Base-by-base conservation (phyloP, 2,329 filamentous ascomycete species). In the Fusarium kyushuense region DNA sequence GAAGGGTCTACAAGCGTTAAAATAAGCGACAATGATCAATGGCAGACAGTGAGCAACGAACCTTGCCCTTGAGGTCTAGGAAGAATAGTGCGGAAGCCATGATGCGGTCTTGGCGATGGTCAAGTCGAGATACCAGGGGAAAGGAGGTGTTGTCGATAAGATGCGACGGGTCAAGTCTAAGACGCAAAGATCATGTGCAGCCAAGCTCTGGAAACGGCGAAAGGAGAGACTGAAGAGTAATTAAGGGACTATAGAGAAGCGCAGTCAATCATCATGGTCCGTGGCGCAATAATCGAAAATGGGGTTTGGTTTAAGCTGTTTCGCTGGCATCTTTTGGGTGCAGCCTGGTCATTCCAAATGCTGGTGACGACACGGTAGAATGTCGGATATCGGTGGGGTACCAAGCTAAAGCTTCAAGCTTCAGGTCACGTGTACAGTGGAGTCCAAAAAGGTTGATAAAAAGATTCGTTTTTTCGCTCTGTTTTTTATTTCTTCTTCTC, bases 11-110 rank as follows among this genome's bases (percentile, higher is more conserved):
- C 59, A 55, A n/a, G 55, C 35, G 52, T 59, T 49, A 72, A 43
- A 30, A 35, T 46, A 12, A 21, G 19, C 17, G 47, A 25, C 6
- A 38, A 21, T 29, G 51, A 11, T 17, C 40, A 51, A 43, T 46
- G 36, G 48, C 27, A 33, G 21, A 13, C 4, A 38, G n/a, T 21
- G 11, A 40, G 36, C 42, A 54, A 68, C 71, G 51, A 75, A 96
- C 94, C 92, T 99, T 99, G 92, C 96, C 96, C 93, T 99, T 99
- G 73, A 99, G 87, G 81, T 99, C 96, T 76, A 99, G 91, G 80
- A 99, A 99, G 88, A 99, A 99, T 76, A 99, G 80, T 70, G 96
- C 96, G 64, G 96, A 99, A 74, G 96, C 96, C 96, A 99, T 99
- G 78, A 74, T 85, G 81, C 27, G 30, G 52, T 59, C 59, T 58